Evolutionary conservation across 257 asterid genomes (phyloP).

Genomic region (Cordia subcordata): DNA sequence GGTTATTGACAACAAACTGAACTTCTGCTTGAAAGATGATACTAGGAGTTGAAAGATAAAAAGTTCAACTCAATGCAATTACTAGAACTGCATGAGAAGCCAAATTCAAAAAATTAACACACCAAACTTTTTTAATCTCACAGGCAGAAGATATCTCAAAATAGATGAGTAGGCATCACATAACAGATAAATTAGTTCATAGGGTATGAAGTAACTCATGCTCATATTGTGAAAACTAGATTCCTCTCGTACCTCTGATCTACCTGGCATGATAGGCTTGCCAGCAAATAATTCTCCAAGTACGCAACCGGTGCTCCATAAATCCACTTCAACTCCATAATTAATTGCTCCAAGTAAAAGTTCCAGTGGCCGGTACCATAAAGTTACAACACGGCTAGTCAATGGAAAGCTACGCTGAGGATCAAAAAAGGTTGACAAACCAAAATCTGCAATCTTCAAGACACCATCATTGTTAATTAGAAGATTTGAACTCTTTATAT

Average conservation of each 20-base stretch:
- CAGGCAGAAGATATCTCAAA: too few species aligned
- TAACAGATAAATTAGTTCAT: too few species aligned
- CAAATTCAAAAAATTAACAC: too few species aligned
- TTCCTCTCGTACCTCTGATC: conserved; percentile 43
- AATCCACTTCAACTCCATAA: conserved; percentile 52
- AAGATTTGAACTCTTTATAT: conserved; percentile 54
- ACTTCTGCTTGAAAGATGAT: too few species aligned
- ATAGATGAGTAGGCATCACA: too few species aligned
- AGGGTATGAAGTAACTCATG: too few species aligned
- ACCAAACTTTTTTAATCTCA: too few species aligned
- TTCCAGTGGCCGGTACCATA: conserved; percentile 75
- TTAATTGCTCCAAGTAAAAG: conserved; percentile 53
- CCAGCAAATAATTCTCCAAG: conserved; percentile 58
- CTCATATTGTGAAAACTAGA: too few species aligned
- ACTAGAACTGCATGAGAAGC: too few species aligned
- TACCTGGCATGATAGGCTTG: conserved; percentile 59
- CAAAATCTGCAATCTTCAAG: conserved; percentile 66
- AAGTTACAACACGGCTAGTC: conserved; percentile 57
- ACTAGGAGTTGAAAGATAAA: too few species aligned
- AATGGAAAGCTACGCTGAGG: conserved; percentile 26
- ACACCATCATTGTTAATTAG: conserved; percentile 38
- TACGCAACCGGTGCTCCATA: conserved; percentile 69
- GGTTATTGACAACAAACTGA: too few species aligned
- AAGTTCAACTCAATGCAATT: too few species aligned
- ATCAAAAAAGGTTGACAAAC: conserved; percentile 40